These are phyloP conservation scores for Fusarium sp. DNA, from an alignment of 2,329 filamentous ascomycete species.

Conservation along the genomic window DNA sequence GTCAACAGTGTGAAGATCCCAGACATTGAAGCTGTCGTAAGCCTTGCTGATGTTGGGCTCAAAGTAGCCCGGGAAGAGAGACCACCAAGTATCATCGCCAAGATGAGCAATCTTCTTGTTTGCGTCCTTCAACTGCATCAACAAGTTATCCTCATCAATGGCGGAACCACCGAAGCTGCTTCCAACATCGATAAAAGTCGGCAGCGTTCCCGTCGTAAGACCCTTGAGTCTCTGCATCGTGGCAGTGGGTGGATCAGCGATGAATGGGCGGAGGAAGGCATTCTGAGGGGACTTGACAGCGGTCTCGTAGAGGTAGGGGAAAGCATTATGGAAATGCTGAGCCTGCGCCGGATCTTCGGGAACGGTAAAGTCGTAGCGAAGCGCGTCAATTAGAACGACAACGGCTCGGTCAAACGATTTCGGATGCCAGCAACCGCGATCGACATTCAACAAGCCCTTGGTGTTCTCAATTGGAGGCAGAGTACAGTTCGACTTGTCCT, in stretches of 20 bases:
- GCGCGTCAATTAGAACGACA: constrained; percentile 89
- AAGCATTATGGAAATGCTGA: constrained; percentile 81
- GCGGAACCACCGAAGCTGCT: constrained; percentile 96
- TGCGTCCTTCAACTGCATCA: constrained; percentile 74
- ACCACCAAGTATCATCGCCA: constrained; percentile 98
- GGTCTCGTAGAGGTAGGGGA: constrained; percentile 88
- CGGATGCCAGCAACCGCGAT: constrained; percentile 92
- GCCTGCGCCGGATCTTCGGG: constrained; percentile 64
- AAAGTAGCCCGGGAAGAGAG: constrained; percentile 94
- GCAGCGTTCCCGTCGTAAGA: constrained; percentile 92
- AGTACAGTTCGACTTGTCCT: constrained; percentile 78
- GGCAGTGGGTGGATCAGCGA: constrained; percentile 94
- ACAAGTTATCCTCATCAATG: constrained; percentile 89
- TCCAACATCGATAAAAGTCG: constrained; percentile 92
- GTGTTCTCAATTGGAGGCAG: constrained; percentile 71
- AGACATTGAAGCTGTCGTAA: constrained; percentile 98
- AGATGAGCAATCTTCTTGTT: constrained; percentile 86
- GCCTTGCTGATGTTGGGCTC: constrained; percentile 85
- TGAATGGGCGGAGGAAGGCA: constrained; percentile 92
- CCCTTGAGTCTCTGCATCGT: constrained; percentile 94
- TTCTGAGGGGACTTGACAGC: constrained; percentile 79
- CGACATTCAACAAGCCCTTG: constrained; percentile 56
- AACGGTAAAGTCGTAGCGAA: constrained; percentile 96
- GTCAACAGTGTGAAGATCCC: constrained; percentile 96
- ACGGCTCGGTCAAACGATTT: constrained; percentile 94